These are phyloP conservation scores for Wallemia ichthyophaga DNA, from an alignment of 1,284 basidiomycete genomes.

Conservation along the genomic window DNA sequence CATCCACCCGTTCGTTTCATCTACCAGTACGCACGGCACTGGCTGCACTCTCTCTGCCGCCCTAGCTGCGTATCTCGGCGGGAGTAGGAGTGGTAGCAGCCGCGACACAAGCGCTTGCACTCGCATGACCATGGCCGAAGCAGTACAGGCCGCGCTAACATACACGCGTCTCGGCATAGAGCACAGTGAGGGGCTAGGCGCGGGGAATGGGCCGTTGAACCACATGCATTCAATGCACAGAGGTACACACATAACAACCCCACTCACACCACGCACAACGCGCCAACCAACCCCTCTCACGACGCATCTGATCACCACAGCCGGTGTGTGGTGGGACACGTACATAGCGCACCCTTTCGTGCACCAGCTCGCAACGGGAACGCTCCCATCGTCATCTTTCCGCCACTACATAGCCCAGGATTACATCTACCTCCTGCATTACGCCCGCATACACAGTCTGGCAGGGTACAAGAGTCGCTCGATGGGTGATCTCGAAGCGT, in stretches of 20 bases:
- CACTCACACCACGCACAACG: slow-evolving; percentile 26
- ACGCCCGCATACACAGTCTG: slow-evolving; percentile 24
- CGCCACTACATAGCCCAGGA: slow-evolving; percentile 49
- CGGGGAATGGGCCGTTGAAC: slow-evolving; percentile 60
- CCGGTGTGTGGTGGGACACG: slow-evolving; percentile 30
- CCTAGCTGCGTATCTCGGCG: slow-evolving; percentile 34
- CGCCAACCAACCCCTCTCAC: slow-evolving; percentile 37
- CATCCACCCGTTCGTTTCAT: slow-evolving; percentile 32
- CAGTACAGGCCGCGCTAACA: slow-evolving; percentile 27
- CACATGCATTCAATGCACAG: slow-evolving; percentile 47
- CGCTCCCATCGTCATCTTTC: slow-evolving; percentile 33
- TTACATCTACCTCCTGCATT: slow-evolving; percentile 21
- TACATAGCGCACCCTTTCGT: slow-evolving; percentile 67
- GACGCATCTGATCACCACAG: slow-evolving; percentile 31
- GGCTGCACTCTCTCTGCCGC: slow-evolving; percentile 75
- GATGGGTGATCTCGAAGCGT: slow-evolving; percentile 32
- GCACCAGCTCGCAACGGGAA: slow-evolving; percentile 35
- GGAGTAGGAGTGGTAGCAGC: slow-evolving; percentile 20
- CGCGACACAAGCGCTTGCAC: too few species aligned
- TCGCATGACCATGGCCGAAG: slow-evolving; percentile 28
- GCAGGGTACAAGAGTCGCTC: slow-evolving; percentile 43
- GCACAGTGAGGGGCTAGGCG: slow-evolving; percentile 35
- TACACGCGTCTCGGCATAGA: slow-evolving; percentile 54
- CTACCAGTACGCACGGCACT: slow-evolving; percentile 61
- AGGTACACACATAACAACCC: slow-evolving; percentile 18